Percentiles rank a stretch among this genome's conserved stretches.
These are phyloP conservation scores for Lactarius psammicola DNA, from an alignment of 768 basidiomycete genomes.

Conservation along the genomic window DNA sequence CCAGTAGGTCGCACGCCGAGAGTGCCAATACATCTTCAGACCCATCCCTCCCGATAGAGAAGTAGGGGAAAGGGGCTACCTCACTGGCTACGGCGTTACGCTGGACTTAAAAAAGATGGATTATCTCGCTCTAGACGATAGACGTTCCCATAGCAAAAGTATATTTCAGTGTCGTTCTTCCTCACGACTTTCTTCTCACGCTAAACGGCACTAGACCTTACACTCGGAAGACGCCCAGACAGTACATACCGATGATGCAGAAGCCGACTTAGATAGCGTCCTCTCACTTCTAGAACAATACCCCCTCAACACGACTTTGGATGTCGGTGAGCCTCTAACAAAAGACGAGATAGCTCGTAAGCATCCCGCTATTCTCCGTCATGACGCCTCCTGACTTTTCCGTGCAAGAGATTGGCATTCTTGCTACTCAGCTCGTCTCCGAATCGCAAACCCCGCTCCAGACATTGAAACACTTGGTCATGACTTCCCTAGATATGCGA, in stretches of 20 bases:
- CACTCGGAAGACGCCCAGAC: slow-evolving; percentile 11
- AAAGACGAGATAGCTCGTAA: slow-evolving; percentile 48
- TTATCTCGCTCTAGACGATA: slow-evolving; percentile 90
- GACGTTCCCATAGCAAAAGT: slow-evolving; percentile 43
- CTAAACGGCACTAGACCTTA: slow-evolving; percentile 4
- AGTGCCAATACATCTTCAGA: slow-evolving; percentile 76
- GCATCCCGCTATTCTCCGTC: slow-evolving; percentile 7
- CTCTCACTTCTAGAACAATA: slow-evolving; percentile 19
- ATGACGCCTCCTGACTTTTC: slow-evolving; percentile 35
- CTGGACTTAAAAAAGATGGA: slow-evolving; percentile 97
- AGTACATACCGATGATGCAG: slow-evolving; percentile 20
- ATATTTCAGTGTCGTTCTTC: neutral
- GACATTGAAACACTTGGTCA: slow-evolving; percentile 71
- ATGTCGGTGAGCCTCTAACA: slow-evolving; percentile 45
- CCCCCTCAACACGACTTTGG: slow-evolving; percentile 41
- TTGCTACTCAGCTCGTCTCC: slow-evolving; percentile 73
- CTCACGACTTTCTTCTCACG: neutral
- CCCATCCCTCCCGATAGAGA: slow-evolving; percentile 48
- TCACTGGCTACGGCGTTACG: slow-evolving; percentile 90
- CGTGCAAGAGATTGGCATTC: slow-evolving; percentile 59
- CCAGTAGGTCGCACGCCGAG: slow-evolving; percentile 44
- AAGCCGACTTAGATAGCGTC: slow-evolving; percentile 23
- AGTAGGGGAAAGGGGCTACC: slow-evolving; percentile 39
- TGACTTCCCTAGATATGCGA: slow-evolving; percentile 87
- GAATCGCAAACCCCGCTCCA: slow-evolving; percentile 52